These are phyloP conservation scores for Phytophthora pseudosyringae DNA, from an alignment of 352 stramenopile genomes.

Conservation along the genomic window DNA sequence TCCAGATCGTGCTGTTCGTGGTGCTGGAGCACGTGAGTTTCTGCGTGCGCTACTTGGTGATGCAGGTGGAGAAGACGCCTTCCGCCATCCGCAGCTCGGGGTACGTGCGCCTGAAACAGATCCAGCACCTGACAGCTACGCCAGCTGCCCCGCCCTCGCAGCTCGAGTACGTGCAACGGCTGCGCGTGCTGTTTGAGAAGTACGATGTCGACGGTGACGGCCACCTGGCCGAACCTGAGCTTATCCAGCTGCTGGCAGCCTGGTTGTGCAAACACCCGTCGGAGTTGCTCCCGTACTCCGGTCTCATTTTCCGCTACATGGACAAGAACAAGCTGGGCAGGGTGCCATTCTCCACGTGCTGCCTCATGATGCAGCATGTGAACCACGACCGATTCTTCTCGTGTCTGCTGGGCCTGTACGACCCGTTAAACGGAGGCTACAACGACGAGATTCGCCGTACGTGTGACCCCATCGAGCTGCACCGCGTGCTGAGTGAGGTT, in stretches of 20 bases:
- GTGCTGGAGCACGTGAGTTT: conserved; percentile 84
- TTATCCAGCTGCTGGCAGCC: conserved; percentile 78
- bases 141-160: conserved; percentile 64
- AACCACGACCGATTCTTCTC: conserved; percentile 91
- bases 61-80: conserved; percentile 80
- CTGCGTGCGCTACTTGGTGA: conserved; percentile 84
- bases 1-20: conserved; percentile 85
- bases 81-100: conserved; percentile 74
- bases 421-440: conserved; percentile 71
- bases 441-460: conserved; percentile 81
- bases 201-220: conserved; percentile 72
- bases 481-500: conserved; percentile 75
- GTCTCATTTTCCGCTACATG: conserved; percentile 90
- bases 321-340: conserved; percentile 85
- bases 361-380: conserved; percentile 88
- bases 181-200: conserved; percentile 84
- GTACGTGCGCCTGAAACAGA: conserved; percentile 82
- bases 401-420: conserved; percentile 83
- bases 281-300: conserved; percentile 77
- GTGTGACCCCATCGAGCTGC: conserved; percentile 67
- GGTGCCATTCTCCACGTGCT: conserved; percentile 85
- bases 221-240: conserved; percentile 69
- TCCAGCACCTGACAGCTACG: conserved; percentile 73
- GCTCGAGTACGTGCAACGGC: conserved; percentile 85
- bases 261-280: conserved; percentile 88